A percentile compares a stretch with the other conserved stretches of the same genome.
Conservation (phyloP, 2,329 filamentous ascomycete species). For the Penicillium sclerotigenum region DNA sequence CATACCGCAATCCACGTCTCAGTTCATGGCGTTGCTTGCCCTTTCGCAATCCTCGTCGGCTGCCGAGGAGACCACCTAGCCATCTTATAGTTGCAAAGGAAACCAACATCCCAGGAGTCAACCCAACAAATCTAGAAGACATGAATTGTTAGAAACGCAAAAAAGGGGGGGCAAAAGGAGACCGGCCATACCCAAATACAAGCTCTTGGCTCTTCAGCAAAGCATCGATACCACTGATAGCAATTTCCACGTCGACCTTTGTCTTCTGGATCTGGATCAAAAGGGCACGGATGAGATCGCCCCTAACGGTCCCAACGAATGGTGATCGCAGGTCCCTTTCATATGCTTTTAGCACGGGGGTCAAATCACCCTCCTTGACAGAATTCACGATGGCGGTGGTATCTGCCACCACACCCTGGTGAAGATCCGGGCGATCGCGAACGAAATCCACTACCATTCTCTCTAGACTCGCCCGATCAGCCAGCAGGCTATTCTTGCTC, state of each 20-base stretch:
- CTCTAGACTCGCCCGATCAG: slow-evolving; percentile 87
- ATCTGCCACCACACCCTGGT: slow-evolving; percentile 52
- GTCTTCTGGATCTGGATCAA: slow-evolving; percentile 98
- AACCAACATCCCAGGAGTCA: slow-evolving; percentile 90
- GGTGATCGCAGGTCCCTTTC: slow-evolving; percentile 83
- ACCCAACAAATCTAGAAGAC: slow-evolving; percentile 69
- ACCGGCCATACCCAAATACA: slow-evolving; percentile 65
- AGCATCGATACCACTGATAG: slow-evolving; percentile 91
- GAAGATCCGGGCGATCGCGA: slow-evolving; percentile 67
- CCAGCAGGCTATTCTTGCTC: slow-evolving; percentile 86
- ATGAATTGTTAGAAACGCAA: slow-evolving; percentile 9
- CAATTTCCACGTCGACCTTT: slow-evolving; percentile 95
- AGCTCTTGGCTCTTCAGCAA: slow-evolving; percentile 94
- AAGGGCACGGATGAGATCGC: slow-evolving; percentile 83
- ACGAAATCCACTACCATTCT: slow-evolving; percentile 98
- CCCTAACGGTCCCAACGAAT: slow-evolving; percentile 75
- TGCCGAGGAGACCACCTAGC: slow-evolving; percentile 66
- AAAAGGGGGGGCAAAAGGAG: neutral
- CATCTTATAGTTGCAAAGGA: slow-evolving; percentile 72
- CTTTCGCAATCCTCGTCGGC: slow-evolving; percentile 64
- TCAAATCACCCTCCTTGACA: slow-evolving; percentile 88
- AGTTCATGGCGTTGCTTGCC: slow-evolving; percentile 67
- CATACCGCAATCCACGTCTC: slow-evolving; percentile 68
- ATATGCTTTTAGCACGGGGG: slow-evolving; percentile 84
- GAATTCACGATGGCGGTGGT: slow-evolving; percentile 71